Conservation (phyloP, 1,139 yeast species). For the Kluyveromyces marxianus region DNA sequence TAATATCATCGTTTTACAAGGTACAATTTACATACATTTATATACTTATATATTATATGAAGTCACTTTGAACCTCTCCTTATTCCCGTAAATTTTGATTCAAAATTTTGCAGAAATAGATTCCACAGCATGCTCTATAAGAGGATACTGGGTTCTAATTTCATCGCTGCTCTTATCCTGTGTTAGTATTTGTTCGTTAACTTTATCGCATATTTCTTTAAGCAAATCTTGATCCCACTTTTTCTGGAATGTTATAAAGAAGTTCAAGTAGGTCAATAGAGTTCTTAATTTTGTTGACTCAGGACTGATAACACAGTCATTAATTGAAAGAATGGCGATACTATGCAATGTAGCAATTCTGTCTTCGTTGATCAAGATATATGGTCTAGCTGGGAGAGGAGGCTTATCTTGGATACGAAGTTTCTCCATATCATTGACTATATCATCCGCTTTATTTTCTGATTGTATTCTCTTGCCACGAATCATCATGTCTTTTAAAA, state of each 20-base stretch:
- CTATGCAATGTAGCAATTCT: conserved; percentile 27
- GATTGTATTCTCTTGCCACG: conserved; percentile 17
- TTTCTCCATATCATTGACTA: neutral
- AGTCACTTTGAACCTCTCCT: neutral
- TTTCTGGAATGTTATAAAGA: conserved; percentile 18
- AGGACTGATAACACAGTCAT: conserved; percentile 7
- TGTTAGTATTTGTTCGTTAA: conserved; percentile 5
- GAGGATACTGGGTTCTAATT: conserved; percentile 21
- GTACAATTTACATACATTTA: too few relatives aligned
- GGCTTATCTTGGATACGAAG: conserved; percentile 9
- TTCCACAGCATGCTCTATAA: conserved; percentile 22
- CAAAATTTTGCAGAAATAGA: neutral
- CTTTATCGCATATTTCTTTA: conserved; percentile 13
- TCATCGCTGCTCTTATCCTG: conserved; percentile 8
- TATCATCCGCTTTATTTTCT: conserved; percentile 4
- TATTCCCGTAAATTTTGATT: neutral
- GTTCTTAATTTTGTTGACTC: conserved; percentile 11
- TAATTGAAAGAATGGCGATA: conserved; percentile 18
- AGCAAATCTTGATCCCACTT: conserved; percentile 25
- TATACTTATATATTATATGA: neutral
- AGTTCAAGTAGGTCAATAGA: conserved; percentile 22
- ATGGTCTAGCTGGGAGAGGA: conserved; percentile 25
- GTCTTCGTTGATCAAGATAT: conserved; percentile 21
- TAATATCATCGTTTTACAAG: neutral
- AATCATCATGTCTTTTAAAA: conserved; percentile 56